Evolutionary conservation across 2,329 filamentous ascomycete genomes (phyloP).

Genomic region (Hymenoscyphus salicellus): DNA sequence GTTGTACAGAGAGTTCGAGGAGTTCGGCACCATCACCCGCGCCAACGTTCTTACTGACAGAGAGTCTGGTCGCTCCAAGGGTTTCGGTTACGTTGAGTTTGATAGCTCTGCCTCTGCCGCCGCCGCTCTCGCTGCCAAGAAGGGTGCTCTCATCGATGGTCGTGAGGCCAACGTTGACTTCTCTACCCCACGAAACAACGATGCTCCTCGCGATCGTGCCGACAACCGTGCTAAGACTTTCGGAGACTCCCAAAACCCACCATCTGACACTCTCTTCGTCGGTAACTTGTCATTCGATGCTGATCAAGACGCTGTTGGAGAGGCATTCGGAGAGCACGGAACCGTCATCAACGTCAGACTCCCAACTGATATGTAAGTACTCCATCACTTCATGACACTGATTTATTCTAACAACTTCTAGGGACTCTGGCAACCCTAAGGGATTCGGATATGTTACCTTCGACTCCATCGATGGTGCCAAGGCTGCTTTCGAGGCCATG

Average conservation of each 20-base stretch:
- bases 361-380: conserved; percentile 58
- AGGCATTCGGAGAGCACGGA: conserved; percentile 62
- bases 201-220: conserved; percentile 47
- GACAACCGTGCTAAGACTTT: conserved; percentile 51
- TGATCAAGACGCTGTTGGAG: conserved; percentile 60
- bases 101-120: conserved; percentile 56
- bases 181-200: conserved; percentile 56
- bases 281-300: conserved; percentile 70
- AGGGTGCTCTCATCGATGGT: conserved; percentile 62
- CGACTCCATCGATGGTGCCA: conserved; percentile 63
- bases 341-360: conserved; percentile 64
- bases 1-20: conserved; percentile 65
- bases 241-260: conserved; percentile 62
- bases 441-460: conserved; percentile 74
- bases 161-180: conserved; percentile 69
- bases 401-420: conserved; percentile 32
- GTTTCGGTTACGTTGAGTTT: conserved; percentile 74
- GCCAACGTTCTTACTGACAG: conserved; percentile 66
- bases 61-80: conserved; percentile 65
- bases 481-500: conserved; percentile 58
- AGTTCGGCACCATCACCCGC: conserved; percentile 63
- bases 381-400: neutral
- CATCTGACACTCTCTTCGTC: conserved; percentile 67
- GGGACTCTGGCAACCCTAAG: conserved; percentile 65
- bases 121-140: conserved; percentile 62